Base-by-base conservation (phyloP, 805 yeast genomes). In the Pichia phayaonensis region DNA sequence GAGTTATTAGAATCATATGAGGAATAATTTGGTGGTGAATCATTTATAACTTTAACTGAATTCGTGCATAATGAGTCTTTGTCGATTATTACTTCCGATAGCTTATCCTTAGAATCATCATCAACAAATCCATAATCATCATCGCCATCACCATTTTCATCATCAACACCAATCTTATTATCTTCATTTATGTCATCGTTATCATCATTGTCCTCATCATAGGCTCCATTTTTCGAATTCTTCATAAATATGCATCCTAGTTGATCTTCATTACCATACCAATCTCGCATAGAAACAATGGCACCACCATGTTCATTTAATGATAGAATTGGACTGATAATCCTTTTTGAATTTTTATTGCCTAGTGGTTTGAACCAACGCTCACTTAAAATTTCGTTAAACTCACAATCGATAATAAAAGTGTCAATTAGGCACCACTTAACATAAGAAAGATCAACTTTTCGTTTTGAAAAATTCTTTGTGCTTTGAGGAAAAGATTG, bases 271-370 rank as follows among this genome's bases (percentile, higher is more conserved):
- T 79, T 79, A 4, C 88, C 90, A 16, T 90, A 70, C 89, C 96
- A 92, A 65, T 94, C 99, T 56, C 95, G 75, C 76, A 90, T 79
- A 1, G 97, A 81, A 8, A 94, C 81, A 13, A 90, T 90, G 80
- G 92, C 87, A 2, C 99, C 99, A 34, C 99, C 99, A 61, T 90
- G 95, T 62, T 94, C 99, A 56, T 86, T 80, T 46, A 94, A 70
- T 0, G 97, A 86, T 42, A 94, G 72, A 72, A 94, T 77, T 0
- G 99, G 99, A 0, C 96, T 83, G 27, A 90, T 84, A 5, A 89
- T 86, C 47, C 80, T 79, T 38, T 84, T 76, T 0, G 95, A 84
- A 48, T 77, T 79, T 49, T 72, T 76, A 60, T 95, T 89, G 0
- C 99, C 99, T 48, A 94, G 67, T 2, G 98, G 97, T 56, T 83